Conservation (phyloP, 495 filamentous ascomycete genomes). For the Penicillium arizonense region DNA sequence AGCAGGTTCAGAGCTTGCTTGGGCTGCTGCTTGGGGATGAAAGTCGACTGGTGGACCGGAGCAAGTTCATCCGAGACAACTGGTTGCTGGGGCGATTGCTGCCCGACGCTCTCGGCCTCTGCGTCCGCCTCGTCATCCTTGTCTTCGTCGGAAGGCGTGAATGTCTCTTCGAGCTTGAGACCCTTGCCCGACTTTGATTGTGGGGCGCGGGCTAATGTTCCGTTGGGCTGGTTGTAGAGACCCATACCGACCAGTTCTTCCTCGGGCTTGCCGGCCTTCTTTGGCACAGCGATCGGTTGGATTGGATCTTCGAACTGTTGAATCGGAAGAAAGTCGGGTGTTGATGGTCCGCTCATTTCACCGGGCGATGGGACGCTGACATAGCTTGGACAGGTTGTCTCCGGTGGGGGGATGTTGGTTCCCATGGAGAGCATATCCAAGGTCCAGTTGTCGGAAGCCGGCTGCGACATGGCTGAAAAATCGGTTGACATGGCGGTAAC, state of each 20-base stretch:
- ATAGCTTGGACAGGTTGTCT: conserved; percentile 34
- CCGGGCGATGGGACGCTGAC: conserved; percentile 42
- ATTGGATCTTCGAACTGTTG: conserved; percentile 37
- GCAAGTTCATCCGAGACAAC: not conserved
- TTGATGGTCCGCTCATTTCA: conserved; percentile 52
- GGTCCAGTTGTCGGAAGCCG: conserved; percentile 35
- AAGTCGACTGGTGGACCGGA: conserved; percentile 9
- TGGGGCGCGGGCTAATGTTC: conserved; percentile 47
- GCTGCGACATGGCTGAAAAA: conserved; percentile 19
- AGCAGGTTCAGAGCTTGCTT: conserved; percentile 36
- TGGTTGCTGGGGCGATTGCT: conserved; percentile 12
- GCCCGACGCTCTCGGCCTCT: conserved; percentile 43
- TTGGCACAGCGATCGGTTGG: conserved; percentile 22
- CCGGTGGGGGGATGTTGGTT: conserved; percentile 34
- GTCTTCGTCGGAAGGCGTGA: conserved; percentile 69
- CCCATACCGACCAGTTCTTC: conserved; percentile 83
- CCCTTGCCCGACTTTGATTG: conserved; percentile 59
- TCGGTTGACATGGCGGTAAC: conserved; percentile 7
- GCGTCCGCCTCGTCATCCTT: conserved; percentile 53
- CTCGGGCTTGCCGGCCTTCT: conserved; percentile 37
- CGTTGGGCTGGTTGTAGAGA: conserved; percentile 69
- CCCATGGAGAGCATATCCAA: conserved; percentile 42
- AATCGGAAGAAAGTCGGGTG: conserved; percentile 57
- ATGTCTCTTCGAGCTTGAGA: conserved; percentile 80
- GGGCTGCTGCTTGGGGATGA: conserved; percentile 25